phyloP scores from a whole-genome alignment of 352 stramenopile species.

The Phytopythium delawarense region DNA sequence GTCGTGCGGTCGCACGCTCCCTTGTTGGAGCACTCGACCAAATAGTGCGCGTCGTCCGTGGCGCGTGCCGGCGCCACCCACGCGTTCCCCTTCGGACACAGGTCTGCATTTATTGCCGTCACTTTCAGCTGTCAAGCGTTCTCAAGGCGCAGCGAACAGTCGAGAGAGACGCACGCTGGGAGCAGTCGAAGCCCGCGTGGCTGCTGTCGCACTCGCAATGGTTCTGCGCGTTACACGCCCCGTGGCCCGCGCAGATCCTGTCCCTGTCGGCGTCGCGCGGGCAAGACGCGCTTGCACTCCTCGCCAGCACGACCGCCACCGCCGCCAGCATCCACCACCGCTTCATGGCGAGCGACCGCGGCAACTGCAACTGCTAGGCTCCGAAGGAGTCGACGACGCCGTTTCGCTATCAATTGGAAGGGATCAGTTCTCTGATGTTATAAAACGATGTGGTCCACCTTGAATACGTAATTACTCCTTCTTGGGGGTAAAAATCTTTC shows the following conservation, averaged over 20 bases:
- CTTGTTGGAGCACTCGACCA: slow-evolving; percentile 75
- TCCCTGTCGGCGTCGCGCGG: slow-evolving; percentile 40
- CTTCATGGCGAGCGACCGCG: not conserved
- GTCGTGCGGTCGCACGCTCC: slow-evolving; percentile 50
- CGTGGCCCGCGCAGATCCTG: slow-evolving; percentile 58
- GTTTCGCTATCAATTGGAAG: not conserved
- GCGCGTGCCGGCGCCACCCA: slow-evolving; percentile 54
- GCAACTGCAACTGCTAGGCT: not conserved
- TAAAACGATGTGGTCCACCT: not conserved
- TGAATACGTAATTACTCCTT: slow-evolving; percentile 6
- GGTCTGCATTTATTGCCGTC: slow-evolving; percentile 16
- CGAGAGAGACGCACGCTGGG: slow-evolving; percentile 27
- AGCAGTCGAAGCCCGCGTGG: slow-evolving; percentile 60
- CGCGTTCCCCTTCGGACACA: slow-evolving; percentile 43
- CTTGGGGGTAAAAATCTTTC: not conserved
- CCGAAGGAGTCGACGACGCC: not conserved
- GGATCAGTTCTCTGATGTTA: not conserved
- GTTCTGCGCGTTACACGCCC: slow-evolving; percentile 39
- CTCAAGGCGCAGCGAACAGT: not conserved
- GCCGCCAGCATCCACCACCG: not conserved
- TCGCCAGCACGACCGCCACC: not conserved
- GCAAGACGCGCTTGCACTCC: slow-evolving; percentile 18
- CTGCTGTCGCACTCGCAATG: slow-evolving; percentile 50
- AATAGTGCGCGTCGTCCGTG: slow-evolving; percentile 54
- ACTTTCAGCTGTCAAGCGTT: not conserved